Evolutionary conservation across 1,284 basidiomycete genomes (phyloP), one percentile per base, ranked within the genome.

Genomic region (Apiotrichum domesticum): DNA sequence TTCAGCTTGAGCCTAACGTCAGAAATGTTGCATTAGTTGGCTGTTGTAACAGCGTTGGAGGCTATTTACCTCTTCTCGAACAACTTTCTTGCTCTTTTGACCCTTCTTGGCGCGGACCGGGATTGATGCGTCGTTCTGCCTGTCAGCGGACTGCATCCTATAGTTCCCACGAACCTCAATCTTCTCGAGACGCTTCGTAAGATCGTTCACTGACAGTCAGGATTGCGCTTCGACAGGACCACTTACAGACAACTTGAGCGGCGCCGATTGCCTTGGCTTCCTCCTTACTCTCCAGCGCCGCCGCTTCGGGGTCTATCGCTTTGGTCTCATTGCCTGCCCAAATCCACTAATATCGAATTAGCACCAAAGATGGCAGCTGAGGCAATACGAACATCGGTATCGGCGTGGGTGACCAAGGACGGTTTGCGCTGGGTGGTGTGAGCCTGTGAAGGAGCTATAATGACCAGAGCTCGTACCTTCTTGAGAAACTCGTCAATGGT

Each of bases 31-130:
- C 4, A 40, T 57, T 6, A 55, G 47, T 45, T 11, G 45, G 5
- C 4, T 11, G 11, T 35, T 13, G 1, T 5, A 21, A 21, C 21
- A 21, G 40, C 2, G 6, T 15, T 2, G 35, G 2, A 29, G 21
- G 21, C 21, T 21, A 32, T 57, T 37, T 52, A 65, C 63, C 63
- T 67, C 64, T 6, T 68, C 69, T 35, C 66, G 60, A 2, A 55
- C 50, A 1, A 47, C 62, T 48, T 69, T 70, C 53, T 68, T 67
- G 59, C 63, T 62, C 58, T 66, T 65, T 3, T 54, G 53, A 1
- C 69, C 66, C 51, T 72, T 66, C 57, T 68, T 62, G 29, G 65
- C 64, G 42, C 68, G 53, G n/a, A 58, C 57, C 9, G 70, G 67
- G 13, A 66, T 66, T 4, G 41, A 32, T n/a, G 60, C 57, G 51